Conservation (phyloP, 352 stramenopile genomes). For the Phytophthora capsici region DNA sequence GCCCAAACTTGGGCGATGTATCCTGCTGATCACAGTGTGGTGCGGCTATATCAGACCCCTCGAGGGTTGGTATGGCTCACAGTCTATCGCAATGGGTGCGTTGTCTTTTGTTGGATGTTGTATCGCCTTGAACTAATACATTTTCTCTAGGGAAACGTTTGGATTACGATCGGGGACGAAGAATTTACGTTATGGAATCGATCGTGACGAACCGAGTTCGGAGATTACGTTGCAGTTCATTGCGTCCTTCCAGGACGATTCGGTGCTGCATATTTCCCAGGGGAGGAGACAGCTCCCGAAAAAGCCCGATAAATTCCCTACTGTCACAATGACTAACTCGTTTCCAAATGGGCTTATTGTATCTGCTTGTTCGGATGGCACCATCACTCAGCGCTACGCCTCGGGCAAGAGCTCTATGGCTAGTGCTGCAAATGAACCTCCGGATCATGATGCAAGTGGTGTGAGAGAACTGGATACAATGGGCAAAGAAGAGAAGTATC, state of each 20-base stretch:
- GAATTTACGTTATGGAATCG: background rate
- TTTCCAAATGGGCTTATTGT: constrained; percentile 60
- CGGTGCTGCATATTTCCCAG: constrained; percentile 50
- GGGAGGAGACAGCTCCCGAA: constrained; percentile 32
- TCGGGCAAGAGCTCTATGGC: background rate
- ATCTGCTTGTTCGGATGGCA: constrained; percentile 64
- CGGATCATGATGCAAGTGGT: background rate
- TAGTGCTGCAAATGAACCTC: background rate
- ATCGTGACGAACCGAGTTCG: background rate
- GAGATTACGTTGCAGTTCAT: constrained; percentile 49
- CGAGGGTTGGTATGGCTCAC: constrained; percentile 59
- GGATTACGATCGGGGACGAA: constrained; percentile 47
- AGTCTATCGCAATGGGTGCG: constrained; percentile 65
- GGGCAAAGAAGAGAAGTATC: constrained; percentile 27
- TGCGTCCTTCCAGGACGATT: constrained; percentile 61
- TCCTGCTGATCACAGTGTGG: constrained; percentile 72
- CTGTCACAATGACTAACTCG: constrained; percentile 53
- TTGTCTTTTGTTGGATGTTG: constrained; percentile 1
- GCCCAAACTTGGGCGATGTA: constrained; percentile 63
- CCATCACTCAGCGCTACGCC: constrained; percentile 51
- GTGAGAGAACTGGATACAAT: background rate
- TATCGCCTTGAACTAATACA: background rate
- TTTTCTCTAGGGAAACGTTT: constrained; percentile 56
- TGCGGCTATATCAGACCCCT: constrained; percentile 56
- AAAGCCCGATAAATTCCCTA: constrained; percentile 61